Conservation (phyloP, 352 stramenopile genomes). For the Globisporangium apiculatum region DNA sequence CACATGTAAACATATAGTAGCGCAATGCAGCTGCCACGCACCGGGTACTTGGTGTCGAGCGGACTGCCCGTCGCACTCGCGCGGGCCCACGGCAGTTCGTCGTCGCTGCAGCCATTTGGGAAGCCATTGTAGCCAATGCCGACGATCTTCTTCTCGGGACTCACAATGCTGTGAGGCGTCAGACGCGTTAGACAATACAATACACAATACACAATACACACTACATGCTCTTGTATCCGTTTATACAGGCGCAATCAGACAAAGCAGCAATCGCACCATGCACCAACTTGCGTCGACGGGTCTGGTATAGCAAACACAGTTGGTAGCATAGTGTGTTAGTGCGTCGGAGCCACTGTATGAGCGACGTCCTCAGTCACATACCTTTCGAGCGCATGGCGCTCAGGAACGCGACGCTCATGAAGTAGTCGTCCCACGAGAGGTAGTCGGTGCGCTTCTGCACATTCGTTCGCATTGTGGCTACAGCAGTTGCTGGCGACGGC, state of each 20-base stretch:
- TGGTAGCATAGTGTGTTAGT: background rate
- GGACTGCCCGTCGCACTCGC: constrained; percentile 46
- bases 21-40: constrained; percentile 13
- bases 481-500: background rate
- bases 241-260: too few species aligned
- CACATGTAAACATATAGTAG: too few species aligned
- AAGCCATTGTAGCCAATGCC: constrained; percentile 99
- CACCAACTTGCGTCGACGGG: constrained; percentile 96
- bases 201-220: too few species aligned
- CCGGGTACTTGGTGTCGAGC: constrained; percentile 95
- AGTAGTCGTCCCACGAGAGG: constrained; percentile 98
- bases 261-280: constrained; percentile 54
- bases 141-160: constrained; percentile 94
- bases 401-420: constrained; percentile 99
- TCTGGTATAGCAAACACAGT: constrained; percentile 32
- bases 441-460: constrained; percentile 84
- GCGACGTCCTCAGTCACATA: constrained; percentile 7
- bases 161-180: constrained; percentile 84
- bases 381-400: constrained; percentile 98
- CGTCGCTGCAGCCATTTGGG: constrained; percentile 92
- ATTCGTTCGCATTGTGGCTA: background rate
- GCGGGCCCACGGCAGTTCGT: constrained; percentile 92
- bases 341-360: background rate
- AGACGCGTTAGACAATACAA: too few species aligned
- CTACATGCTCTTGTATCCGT: too few species aligned